Evolutionary conservation across 23 red algal species (phyloP).

Genomic region (Gracilaria caudata): DNA sequence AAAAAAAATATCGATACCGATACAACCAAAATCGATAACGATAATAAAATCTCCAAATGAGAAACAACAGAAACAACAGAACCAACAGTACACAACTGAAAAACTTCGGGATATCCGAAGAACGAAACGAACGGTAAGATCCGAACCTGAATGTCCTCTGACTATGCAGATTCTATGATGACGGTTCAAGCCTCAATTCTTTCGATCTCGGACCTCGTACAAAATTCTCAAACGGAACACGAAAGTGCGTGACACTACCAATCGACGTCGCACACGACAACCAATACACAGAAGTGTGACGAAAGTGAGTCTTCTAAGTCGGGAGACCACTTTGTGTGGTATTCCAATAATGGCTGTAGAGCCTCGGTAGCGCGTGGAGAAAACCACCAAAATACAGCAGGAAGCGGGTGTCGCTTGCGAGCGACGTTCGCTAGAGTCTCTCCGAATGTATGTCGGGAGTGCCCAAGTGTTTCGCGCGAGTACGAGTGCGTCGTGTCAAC

Average conservation of each 20-base stretch:
- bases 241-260: no score
- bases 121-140: background rate
- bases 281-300: background rate
- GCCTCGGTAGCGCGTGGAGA: constrained; percentile 14
- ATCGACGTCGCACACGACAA: background rate
- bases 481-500: no score
- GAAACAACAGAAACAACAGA: no score
- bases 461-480: no score
- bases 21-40: no score
- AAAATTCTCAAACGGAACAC: no score
- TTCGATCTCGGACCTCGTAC: background rate
- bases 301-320: background rate
- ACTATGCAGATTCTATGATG: background rate
- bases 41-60: no score
- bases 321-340: constrained; percentile 3
- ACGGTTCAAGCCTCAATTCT: background rate
- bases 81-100: no score
- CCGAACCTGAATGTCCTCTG: background rate
- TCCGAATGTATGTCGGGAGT: no score
- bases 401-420: no score
- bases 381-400: background rate
- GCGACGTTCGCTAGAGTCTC: no score
- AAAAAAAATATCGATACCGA: no score
- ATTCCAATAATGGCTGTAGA: background rate
- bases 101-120: background rate